Conservation (phyloP, 2,329 filamentous ascomycete genomes). For the Alternaria hordeiaustralica region DNA sequence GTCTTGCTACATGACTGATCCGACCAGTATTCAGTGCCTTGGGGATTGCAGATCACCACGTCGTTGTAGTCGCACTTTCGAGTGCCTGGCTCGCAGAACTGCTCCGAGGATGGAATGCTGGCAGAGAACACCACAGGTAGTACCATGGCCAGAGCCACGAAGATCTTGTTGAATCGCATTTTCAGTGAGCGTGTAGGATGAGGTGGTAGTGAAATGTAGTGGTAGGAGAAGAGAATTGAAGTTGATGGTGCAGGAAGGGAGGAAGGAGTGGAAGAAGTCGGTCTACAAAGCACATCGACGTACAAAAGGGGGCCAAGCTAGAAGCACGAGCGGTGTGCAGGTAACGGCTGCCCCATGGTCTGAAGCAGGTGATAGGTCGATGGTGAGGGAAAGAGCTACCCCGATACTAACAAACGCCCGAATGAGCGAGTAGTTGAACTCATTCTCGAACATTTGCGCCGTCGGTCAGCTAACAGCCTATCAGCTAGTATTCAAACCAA, state of each 20-base stretch:
- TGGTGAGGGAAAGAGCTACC: neutral
- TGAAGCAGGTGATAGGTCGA: neutral
- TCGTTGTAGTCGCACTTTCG: neutral
- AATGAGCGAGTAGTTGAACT: neutral
- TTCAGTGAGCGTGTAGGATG: neutral
- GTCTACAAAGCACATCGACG: neutral
- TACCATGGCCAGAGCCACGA: neutral
- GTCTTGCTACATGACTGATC: neutral
- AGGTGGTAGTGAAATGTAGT: neutral
- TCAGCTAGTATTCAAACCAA: neutral
- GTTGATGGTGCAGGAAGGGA: neutral
- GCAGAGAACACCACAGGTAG: constrained; percentile 2
- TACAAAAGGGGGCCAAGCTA: neutral
- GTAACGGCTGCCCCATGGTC: neutral
- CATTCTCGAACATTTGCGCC: neutral
- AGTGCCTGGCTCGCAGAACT: neutral
- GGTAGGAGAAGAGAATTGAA: neutral
- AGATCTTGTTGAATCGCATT: constrained; percentile 14
- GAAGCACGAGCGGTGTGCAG: neutral
- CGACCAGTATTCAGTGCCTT: neutral
- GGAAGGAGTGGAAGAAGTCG: neutral
- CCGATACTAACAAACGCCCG: neutral
- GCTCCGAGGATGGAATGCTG: neutral
- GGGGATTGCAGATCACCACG: neutral
- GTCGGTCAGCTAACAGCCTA: neutral